A percentile compares a stretch with the other conserved stretches of the same genome.
These are phyloP conservation scores for Penicillium sp. DNA, from an alignment of 2,329 filamentous ascomycete species.

Conservation along the genomic window DNA sequence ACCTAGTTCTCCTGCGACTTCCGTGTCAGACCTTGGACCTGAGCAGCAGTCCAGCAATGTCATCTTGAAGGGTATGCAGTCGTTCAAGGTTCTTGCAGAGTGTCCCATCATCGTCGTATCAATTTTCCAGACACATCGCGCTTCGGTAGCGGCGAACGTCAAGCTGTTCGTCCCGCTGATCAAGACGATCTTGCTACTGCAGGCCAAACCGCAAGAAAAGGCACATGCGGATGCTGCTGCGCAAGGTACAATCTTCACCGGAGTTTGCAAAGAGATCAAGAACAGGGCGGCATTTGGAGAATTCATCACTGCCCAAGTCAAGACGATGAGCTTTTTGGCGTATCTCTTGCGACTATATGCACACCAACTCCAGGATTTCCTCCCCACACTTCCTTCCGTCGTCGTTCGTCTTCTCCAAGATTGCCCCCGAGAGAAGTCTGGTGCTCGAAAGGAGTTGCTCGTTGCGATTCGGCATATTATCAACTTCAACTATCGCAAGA, in stretches of 20 bases:
- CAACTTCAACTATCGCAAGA: conserved; percentile 96
- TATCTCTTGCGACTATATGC: conserved; percentile 88
- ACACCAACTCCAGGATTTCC: conserved; percentile 81
- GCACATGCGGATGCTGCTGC: conserved; percentile 82
- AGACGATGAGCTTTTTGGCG: conserved; percentile 98
- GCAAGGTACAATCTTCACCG: conserved; percentile 80
- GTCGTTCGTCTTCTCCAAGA: conserved; percentile 90
- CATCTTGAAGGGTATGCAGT: conserved; percentile 91
- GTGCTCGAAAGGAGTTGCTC: conserved; percentile 87
- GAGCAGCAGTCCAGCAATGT: conserved; percentile 81
- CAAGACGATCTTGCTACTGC: conserved; percentile 80
- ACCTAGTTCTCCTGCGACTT: conserved; percentile 83
- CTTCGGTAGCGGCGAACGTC: conserved; percentile 77
- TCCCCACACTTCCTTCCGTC: conserved; percentile 80
- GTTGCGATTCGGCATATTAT: conserved; percentile 98
- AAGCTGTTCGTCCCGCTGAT: conserved; percentile 91
- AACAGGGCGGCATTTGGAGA: conserved; percentile 94
- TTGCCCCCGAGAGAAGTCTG: conserved; percentile 90
- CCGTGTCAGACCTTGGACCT: conserved; percentile 73
- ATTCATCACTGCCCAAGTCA: conserved; percentile 96
- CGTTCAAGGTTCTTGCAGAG: conserved; percentile 96
- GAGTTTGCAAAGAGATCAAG: conserved; percentile 89
- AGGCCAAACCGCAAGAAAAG: conserved; percentile 89
- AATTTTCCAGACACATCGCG: conserved; percentile 89
- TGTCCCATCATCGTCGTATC: conserved; percentile 99